Base-by-base conservation (phyloP, 352 stramenopile genomes). In the Peronospora tabacina region DNA sequence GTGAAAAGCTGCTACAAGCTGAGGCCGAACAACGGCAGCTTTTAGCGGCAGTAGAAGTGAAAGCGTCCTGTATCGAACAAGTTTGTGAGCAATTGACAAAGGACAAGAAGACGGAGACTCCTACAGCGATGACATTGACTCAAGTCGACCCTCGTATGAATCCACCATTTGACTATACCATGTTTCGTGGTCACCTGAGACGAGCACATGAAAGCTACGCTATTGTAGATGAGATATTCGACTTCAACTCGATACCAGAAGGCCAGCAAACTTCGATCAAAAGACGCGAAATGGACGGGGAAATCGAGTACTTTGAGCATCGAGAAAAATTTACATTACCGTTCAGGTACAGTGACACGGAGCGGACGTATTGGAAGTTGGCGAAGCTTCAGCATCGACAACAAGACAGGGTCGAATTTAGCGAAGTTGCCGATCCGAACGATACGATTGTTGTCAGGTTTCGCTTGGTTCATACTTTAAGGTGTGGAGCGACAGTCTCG, bases 361-460 rank as follows among this genome's bases (percentile, higher is more conserved):
- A 44, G 3, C 40, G 12, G 24, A 44, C 24, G 7, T 42, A 40
- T 38, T 60, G 50, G 49, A 60, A 60, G 19, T 32, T 64, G 11
- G 37, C 49, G 2, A 53, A 39, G 0, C 20, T 60, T 13, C 15
- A 30, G 5, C 49, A 60, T 28, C 34, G 49, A 45, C 50, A 59
- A n/a, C 28, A 44, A 15, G 55, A 55, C 11, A 15, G 55, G 35
- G 40, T 60, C 7, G 36, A 52, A 2, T 50, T 58, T 28, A 6
- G 22, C 2, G 43, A 38, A 8, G 17, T 58, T 0, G 44, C 34
- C 3, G 33, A 61, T n/a, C 40, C 45, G 10, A 37, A 55, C 1
- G 51, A 75, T 40, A 71, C 55, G 0, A 47, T 69, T 8, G 58
- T 55, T 0, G 39, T 69, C 29, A 61, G 55, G 39, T 79, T 69